These are phyloP conservation scores for Tetrapyrgos nigripes DNA, from an alignment of 1,284 basidiomycete species.

Conservation along the genomic window DNA sequence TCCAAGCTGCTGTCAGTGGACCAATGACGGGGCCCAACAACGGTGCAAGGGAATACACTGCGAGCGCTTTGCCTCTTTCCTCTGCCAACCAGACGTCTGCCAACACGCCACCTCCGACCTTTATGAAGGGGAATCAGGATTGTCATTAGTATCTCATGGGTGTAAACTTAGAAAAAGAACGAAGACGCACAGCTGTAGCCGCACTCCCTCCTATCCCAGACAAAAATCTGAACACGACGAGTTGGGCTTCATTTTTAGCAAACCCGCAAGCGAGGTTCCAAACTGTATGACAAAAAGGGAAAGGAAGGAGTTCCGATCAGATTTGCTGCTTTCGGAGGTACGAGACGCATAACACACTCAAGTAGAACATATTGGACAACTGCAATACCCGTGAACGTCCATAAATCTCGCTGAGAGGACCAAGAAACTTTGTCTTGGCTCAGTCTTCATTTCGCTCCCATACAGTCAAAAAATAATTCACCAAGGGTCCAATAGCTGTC, in stretches of 20 bases:
- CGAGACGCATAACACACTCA: conserved; percentile 31
- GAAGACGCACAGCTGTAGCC: conserved; percentile 53
- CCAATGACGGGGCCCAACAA: conserved; percentile 70
- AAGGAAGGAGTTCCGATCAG: too few relatives aligned
- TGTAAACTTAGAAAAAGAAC: conserved; percentile 14
- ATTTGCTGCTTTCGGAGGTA: conserved; percentile 14
- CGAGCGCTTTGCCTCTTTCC: conserved; percentile 70
- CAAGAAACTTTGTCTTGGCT: conserved; percentile 38
- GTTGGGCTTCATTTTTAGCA: conserved; percentile 58
- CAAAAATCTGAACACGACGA: conserved; percentile 71
- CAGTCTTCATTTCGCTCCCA: too few relatives aligned
- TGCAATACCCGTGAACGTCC: conserved; percentile 12
- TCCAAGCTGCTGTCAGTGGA: conserved; percentile 68
- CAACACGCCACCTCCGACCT: conserved; percentile 73
- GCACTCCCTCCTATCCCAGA: conserved; percentile 70
- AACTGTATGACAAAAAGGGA: conserved; percentile 43
- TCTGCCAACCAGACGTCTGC: conserved; percentile 74
- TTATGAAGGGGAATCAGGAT: not conserved
- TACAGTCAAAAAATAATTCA: not conserved
- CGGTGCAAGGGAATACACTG: conserved; percentile 71
- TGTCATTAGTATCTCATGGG: too few relatives aligned
- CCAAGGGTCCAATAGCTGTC: conserved; percentile 15
- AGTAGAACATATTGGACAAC: conserved; percentile 12
- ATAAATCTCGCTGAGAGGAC: conserved; percentile 15
- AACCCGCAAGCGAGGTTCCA: conserved; percentile 76